A percentile compares a stretch with the other conserved stretches of the same genome.
phyloP scores from a whole-genome alignment of 1,284 basidiomycete species.

The Leccinum pachyderme region DNA sequence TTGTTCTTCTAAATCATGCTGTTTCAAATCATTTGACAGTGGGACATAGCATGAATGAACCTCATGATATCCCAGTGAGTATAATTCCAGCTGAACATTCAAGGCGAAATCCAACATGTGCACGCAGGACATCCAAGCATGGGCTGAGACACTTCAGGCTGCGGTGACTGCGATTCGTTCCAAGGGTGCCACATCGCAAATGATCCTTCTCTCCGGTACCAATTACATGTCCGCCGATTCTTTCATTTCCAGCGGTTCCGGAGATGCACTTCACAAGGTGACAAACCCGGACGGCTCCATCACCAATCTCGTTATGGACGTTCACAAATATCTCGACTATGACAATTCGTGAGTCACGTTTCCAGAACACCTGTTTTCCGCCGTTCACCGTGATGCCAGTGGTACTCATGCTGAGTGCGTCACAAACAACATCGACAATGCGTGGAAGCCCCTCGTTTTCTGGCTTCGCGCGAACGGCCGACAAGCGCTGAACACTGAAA shows the following conservation, averaged over 20 bases:
- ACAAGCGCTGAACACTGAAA: conserved; percentile 63
- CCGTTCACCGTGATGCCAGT: conserved; percentile 9
- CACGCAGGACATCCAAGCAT: conserved; percentile 36
- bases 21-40: conserved; percentile 1
- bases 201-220: conserved; percentile 54
- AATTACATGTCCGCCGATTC: conserved; percentile 51
- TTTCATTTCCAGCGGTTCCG: conserved; percentile 55
- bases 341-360: conserved; percentile 44
- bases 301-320: conserved; percentile 55
- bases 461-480: conserved; percentile 54
- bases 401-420: conserved; percentile 39
- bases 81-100: neutral
- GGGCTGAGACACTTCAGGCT: conserved; percentile 42
- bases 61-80: conserved; percentile 42
- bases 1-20: conserved; percentile 2
- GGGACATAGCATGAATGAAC: conserved; percentile 52
- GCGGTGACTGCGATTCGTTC: conserved; percentile 56
- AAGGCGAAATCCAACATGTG: neutral
- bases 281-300: conserved; percentile 51
- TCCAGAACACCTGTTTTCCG: conserved; percentile 8
- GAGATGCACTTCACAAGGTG: conserved; percentile 48
- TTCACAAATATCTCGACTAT: conserved; percentile 63
- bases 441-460: conserved; percentile 47
- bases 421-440: conserved; percentile 50
- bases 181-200: conserved; percentile 44